A percentile compares a stretch with the other conserved stretches of the same genome.
Evolutionary conservation across 2,329 filamentous ascomycete genomes (phyloP).

Genomic region (Cephalotrichum gorgonifer): DNA sequence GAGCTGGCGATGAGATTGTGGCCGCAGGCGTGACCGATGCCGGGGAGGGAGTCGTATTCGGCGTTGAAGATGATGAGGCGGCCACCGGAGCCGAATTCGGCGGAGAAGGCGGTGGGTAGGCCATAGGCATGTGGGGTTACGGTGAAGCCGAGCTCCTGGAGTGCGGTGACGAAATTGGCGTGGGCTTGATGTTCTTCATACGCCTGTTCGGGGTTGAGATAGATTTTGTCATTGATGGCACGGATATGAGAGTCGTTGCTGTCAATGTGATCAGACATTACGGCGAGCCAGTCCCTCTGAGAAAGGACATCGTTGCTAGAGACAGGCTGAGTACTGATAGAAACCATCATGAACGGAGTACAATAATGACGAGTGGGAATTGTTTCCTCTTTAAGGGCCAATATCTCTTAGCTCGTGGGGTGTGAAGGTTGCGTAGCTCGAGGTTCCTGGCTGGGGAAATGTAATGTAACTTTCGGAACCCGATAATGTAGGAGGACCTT

Average conservation of each 20-base stretch:
- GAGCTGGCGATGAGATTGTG: constrained; percentile 34
- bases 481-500: too few species aligned
- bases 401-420: too few species aligned
- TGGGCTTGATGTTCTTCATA: constrained; percentile 19
- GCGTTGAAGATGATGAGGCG: constrained; percentile 20
- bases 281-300: too few species aligned
- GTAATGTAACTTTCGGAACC: too few species aligned
- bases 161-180: constrained; percentile 11
- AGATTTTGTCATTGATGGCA: constrained; percentile 8
- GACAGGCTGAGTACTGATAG: too few species aligned
- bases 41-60: constrained; percentile 35
- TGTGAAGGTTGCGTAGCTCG: too few species aligned
- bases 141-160: constrained; percentile 12
- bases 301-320: too few species aligned
- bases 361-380: too few species aligned
- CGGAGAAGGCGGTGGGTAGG: constrained; percentile 21
- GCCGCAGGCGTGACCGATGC: constrained; percentile 34
- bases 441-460: too few species aligned
- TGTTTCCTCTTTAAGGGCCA: too few species aligned
- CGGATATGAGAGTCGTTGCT: neutral
- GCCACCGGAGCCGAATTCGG: constrained; percentile 16
- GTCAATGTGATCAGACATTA: too few species aligned
- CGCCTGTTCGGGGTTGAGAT: constrained; percentile 17
- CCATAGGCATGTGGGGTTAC: constrained; percentile 21
- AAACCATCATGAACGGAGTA: too few species aligned